phyloP scores from a whole-genome alignment of 1,284 basidiomycete species.

The Cutaneotrichosporon spelunceum region DNA sequence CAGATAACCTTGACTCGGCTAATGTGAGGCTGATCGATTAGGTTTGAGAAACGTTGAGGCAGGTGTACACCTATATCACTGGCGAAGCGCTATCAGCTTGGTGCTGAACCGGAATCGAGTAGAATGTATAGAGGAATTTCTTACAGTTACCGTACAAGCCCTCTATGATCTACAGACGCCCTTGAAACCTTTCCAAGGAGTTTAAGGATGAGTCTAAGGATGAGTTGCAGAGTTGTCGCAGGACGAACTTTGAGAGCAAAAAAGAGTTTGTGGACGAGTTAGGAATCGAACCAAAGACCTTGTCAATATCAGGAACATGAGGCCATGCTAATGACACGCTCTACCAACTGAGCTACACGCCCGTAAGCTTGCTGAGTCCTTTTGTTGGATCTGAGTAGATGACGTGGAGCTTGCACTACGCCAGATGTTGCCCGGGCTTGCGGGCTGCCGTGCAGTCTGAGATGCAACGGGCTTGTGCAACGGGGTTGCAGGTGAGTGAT shows the following conservation, averaged over 20 bases:
- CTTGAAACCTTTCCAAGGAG: too few species aligned
- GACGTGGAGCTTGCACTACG: too few species aligned
- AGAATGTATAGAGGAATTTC: background rate
- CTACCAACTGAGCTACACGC: conserved; percentile 10
- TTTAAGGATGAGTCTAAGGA: background rate
- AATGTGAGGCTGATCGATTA: background rate
- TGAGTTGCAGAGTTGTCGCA: too few species aligned
- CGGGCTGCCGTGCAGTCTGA: too few species aligned
- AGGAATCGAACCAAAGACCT: conserved; percentile 10
- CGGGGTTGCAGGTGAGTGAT: too few species aligned
- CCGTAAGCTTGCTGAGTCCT: too few species aligned
- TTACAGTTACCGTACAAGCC: background rate
- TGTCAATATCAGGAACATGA: background rate
- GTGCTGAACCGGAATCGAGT: background rate
- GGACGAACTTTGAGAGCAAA: background rate
- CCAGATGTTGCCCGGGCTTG: too few species aligned
- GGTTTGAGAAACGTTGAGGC: background rate
- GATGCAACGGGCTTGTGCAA: too few species aligned
- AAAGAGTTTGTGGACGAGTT: background rate
- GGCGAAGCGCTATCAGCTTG: background rate
- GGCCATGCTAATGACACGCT: conserved; percentile 5
- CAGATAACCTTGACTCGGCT: background rate
- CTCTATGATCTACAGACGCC: background rate
- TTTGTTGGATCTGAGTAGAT: too few species aligned
- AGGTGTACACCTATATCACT: background rate